These are phyloP conservation scores for Yamadazyma insecticola DNA, from an alignment of 805 yeast species.

Conservation along the genomic window DNA sequence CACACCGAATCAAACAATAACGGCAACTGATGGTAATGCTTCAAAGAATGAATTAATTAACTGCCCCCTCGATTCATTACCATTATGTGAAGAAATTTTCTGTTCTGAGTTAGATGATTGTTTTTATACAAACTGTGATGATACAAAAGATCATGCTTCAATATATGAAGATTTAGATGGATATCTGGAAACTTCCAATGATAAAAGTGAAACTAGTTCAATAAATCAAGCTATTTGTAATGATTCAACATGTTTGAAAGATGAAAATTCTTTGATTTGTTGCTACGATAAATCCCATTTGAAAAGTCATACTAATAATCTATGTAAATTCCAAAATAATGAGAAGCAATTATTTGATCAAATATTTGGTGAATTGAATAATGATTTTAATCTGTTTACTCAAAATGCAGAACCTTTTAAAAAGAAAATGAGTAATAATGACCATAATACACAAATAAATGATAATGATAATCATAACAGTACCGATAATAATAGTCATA, in stretches of 20 bases:
- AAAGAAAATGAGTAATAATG: no score
- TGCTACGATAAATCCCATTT: conserved; percentile 9
- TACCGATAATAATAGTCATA: no score
- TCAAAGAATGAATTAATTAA: neutral
- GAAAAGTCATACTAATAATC: conserved; percentile 14
- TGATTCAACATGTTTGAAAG: conserved; percentile 7
- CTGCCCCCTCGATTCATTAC: conserved; percentile 22
- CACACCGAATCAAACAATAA: neutral
- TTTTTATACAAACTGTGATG: conserved; percentile 33
- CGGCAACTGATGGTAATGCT: no score
- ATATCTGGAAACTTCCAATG: neutral
- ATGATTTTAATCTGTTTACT: conserved; percentile 14
- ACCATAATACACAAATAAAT: no score
- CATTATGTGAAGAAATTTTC: conserved; percentile 34
- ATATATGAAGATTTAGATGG: conserved; percentile 3
- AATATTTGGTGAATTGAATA: conserved; percentile 33
- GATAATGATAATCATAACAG: no score
- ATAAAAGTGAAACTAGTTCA: neutral
- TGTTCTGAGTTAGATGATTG: conserved; percentile 44
- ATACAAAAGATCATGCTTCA: conserved; percentile 5
- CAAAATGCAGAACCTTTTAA: no score
- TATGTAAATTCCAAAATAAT: conserved; percentile 26
- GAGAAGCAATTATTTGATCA: conserved; percentile 34
- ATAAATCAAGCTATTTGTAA: conserved; percentile 4
- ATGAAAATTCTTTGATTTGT: conserved; percentile 7